phyloP scores from a whole-genome alignment of 2,329 filamentous ascomycete genomes.

The Phaeosphaeria sp. region DNA sequence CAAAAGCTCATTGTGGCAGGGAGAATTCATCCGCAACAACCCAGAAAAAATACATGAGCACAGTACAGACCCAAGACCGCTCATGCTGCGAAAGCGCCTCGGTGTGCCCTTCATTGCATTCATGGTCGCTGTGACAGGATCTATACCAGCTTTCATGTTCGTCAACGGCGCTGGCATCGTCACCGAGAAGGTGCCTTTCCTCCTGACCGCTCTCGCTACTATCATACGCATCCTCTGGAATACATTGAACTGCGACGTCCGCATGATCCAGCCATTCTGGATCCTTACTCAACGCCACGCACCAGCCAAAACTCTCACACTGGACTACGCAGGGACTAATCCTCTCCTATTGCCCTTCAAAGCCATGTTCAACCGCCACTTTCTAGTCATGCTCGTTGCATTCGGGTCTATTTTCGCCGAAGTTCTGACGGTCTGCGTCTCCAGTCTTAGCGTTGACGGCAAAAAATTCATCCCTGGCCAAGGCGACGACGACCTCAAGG shows the following conservation, averaged over 20 bases:
- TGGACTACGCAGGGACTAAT: slow-evolving; percentile 76
- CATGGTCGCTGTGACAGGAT: slow-evolving; percentile 62
- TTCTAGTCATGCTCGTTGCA: slow-evolving; percentile 71
- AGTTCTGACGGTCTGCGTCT: slow-evolving; percentile 72
- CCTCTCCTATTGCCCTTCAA: slow-evolving; percentile 69
- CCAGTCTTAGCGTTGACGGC: slow-evolving; percentile 70
- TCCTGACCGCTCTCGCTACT: slow-evolving; percentile 70
- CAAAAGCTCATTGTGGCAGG: slow-evolving; percentile 73
- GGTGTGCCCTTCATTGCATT: slow-evolving; percentile 67
- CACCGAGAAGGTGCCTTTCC: slow-evolving; percentile 68
- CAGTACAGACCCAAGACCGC: slow-evolving; percentile 64
- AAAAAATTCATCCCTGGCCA: slow-evolving; percentile 59
- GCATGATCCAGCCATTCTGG: slow-evolving; percentile 78
- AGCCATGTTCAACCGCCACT: slow-evolving; percentile 68
- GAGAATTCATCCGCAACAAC: slow-evolving; percentile 59
- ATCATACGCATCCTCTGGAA: slow-evolving; percentile 72
- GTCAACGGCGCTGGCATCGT: slow-evolving; percentile 58
- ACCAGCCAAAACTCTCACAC: slow-evolving; percentile 68
- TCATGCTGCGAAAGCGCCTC: slow-evolving; percentile 69
- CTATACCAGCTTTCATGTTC: slow-evolving; percentile 70
- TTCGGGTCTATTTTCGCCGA: slow-evolving; percentile 76
- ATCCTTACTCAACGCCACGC: slow-evolving; percentile 71
- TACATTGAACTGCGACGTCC: slow-evolving; percentile 71
- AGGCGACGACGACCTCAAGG: slow-evolving; percentile 18
- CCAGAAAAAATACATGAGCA: slow-evolving; percentile 57